These are phyloP conservation scores for Yamadazyma endophytica DNA, from an alignment of 805 yeast species.

Conservation along the genomic window DNA sequence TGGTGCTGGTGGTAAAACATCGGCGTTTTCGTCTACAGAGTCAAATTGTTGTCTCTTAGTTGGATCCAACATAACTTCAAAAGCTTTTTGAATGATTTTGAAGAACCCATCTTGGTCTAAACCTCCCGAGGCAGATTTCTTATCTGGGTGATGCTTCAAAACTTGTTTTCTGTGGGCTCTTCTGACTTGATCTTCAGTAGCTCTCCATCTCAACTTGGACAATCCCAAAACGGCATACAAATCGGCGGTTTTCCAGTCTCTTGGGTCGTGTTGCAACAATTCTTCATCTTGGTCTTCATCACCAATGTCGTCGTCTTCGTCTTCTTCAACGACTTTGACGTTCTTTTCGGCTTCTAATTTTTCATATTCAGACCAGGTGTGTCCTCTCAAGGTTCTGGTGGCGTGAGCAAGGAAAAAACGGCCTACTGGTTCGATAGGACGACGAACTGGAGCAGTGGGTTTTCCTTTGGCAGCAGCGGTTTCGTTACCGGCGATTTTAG, in stretches of 20 bases:
- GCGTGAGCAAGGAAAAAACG: constrained; percentile 95
- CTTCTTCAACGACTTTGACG: constrained; percentile 65
- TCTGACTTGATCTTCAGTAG: constrained; percentile 89
- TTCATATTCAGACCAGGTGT: constrained; percentile 98
- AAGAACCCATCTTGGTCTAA: constrained; percentile 94
- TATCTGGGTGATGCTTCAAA: constrained; percentile 96
- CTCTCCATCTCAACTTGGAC: constrained; percentile 84
- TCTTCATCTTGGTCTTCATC: constrained; percentile 71
- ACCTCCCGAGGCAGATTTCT: constrained; percentile 87
- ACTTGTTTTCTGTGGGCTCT: constrained; percentile 97
- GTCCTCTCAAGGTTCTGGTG: constrained; percentile 90
- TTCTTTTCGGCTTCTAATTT: constrained; percentile 87
- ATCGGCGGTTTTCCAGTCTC: constrained; percentile 97
- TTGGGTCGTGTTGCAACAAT: constrained; percentile 84
- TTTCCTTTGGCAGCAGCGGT: constrained; percentile 39
- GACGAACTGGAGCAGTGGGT: constrained; percentile 59
- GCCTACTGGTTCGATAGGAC: constrained; percentile 95
- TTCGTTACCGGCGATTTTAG: constrained; percentile 50
- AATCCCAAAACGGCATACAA: constrained; percentile 95
- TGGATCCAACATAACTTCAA: constrained; percentile 83
- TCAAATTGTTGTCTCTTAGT: constrained; percentile 88
- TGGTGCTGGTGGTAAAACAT: constrained; percentile 72
- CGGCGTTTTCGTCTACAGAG: constrained; percentile 88
- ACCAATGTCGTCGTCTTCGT: constrained; percentile 58
- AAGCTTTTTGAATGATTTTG: constrained; percentile 96